phyloP scores from a whole-genome alignment of 2,329 filamentous ascomycete genomes.

The Trichoderma hamatum region DNA sequence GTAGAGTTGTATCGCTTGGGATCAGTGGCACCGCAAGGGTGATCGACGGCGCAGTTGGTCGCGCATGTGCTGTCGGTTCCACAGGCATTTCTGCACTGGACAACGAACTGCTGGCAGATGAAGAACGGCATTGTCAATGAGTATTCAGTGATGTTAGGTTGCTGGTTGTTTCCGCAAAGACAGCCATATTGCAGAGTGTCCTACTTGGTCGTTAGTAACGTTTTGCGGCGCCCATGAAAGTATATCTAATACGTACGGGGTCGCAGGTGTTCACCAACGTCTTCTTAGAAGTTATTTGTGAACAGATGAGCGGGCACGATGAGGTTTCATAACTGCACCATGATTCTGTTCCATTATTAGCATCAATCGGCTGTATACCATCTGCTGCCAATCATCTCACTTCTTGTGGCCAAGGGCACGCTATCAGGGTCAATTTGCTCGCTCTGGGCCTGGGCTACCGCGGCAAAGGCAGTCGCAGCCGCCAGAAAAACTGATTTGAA shows the following conservation, averaged over 20 bases:
- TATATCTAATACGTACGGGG: constrained; percentile 50
- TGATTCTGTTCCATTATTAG: constrained; percentile 45
- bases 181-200: constrained; percentile 68
- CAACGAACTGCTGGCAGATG: constrained; percentile 71
- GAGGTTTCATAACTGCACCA: constrained; percentile 69
- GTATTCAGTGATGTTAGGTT: constrained; percentile 76
- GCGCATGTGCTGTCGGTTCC: constrained; percentile 59
- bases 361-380: neutral
- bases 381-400: constrained; percentile 44
- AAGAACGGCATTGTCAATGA: constrained; percentile 78
- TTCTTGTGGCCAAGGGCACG: constrained; percentile 56
- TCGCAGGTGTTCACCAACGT: constrained; percentile 68
- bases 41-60: constrained; percentile 62
- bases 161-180: constrained; percentile 66
- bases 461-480: constrained; percentile 55
- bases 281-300: constrained; percentile 57
- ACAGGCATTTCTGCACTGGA: constrained; percentile 66
- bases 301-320: constrained; percentile 73
- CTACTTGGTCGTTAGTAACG: constrained; percentile 41
- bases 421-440: constrained; percentile 64
- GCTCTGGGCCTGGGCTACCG: constrained; percentile 57
- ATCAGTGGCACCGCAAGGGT: constrained; percentile 72
- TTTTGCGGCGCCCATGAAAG: neutral
- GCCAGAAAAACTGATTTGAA: constrained; percentile 58
- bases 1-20: constrained; percentile 62